Base-by-base conservation (phyloP, 1,284 basidiomycete species). In the Sporisorium scitamineum region DNA sequence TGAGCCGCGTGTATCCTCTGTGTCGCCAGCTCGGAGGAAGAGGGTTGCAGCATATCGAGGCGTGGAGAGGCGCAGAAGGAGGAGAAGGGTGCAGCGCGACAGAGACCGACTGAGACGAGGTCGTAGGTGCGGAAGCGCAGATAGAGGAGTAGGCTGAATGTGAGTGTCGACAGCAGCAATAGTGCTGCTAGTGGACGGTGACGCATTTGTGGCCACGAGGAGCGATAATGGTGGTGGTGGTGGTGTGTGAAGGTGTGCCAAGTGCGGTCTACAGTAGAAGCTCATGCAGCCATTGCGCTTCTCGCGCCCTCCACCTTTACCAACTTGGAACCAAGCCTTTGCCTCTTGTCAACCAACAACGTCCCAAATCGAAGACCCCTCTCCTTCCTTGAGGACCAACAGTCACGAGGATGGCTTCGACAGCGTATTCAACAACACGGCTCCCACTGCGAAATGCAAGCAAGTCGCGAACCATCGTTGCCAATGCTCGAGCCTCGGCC, bases 111-210 rank as follows among this genome's bases (percentile, higher is more conserved):
- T 11, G 72, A 70, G 31, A 74, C 71, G 8, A 74, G 29, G 22
- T 74, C 71, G 66, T 68, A 65, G 22, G 51, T 65, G 26, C 62
- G 57, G 45, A 69, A 61, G 7, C 61, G 69, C 14, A 62, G 22
- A 50, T 66, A 75, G 54, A 70, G 65, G 9, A 56, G n/a, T 22
- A 66, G 54, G 18, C 31, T 32, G 27, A 70, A 26, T 29, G 51
- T 24, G 34, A 75, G 34, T 16, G 59, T 50, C 9, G 58, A 32
- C 8, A 59, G 45, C 14, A 69, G 55, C 39, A 73, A 22, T n/a
- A 64, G 26, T 0, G 31, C 47, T 50, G 69, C 37, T 18, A 58
- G 42, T 27, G 39, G 44, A 18, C 59, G 62, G 9, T 61, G 51
- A 16, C 69, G 59, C 69, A 71, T 65, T n/a, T 29, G 42, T 55